Base-by-base conservation (phyloP, 1,284 basidiomycete species). In the Fistulina hepatica region DNA sequence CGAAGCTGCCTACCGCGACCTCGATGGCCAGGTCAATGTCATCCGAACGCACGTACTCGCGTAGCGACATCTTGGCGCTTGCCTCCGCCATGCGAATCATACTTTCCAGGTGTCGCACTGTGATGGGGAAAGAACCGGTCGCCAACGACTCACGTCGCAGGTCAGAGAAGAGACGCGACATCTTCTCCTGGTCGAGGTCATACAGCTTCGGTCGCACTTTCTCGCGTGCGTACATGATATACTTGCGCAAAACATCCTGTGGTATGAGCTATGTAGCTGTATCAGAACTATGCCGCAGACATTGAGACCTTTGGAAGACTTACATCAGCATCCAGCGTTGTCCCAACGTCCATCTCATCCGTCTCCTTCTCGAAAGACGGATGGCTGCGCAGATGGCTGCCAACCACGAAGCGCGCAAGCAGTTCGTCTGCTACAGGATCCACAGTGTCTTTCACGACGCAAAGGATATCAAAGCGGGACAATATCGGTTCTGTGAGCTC, bases 31-130 rank as follows among this genome's bases (percentile, higher is more conserved):
- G 64, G 57, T 99, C 93, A 50, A 99, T 93, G 57, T 98, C 95
- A 59, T 98, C 95, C 10, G 80, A 69, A 26, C 95, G 77, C 33
- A 98, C 95, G 53, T 89, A 97, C 59, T 98, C 95, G 35, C 95
- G 73, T 45, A 99, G 65, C 42, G 93, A 83, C 94, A 99, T 98
- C 69, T 97, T 97, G 32, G 94, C 95, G 50, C 85, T 91, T 11
- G 95, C 93, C 59, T 99, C 94, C 2, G 91, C 78, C 95, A 98
- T 98, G 31, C 95, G 81, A 60, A 99, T 98, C 88, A 97, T 97
- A 56, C 89, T 93, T 63, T 99, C 95, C 44, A 99, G 63, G 55
- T 97, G 95, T 46, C 95, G 85, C 33, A 98, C 88, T 4, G 95
- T 99, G 57, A 99, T 97, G 3, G 94, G 94, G 65, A 90, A 97